Base-by-base conservation (phyloP, 2,329 filamentous ascomycete species). In the Nemania diffusa region DNA sequence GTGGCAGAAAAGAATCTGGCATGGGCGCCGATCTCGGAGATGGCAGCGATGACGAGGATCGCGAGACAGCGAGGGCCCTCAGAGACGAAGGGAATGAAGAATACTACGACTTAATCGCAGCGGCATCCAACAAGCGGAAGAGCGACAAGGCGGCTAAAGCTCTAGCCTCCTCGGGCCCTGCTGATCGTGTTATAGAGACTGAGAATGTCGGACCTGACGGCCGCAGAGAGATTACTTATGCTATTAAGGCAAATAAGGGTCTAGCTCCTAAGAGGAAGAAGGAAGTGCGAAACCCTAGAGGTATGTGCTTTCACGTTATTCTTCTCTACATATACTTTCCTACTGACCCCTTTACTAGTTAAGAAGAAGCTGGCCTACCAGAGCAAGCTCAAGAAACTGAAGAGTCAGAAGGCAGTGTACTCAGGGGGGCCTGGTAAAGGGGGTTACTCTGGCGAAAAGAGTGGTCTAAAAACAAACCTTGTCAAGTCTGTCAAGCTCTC, bases 281-380 rank as follows among this genome's bases (percentile, higher is more conserved):
- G 89, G 94, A 97, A 74, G 91, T 94, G 65, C 86, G 95, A 70
- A 99, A 99, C 82, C 94, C 96, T 40, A 87, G 96, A 79, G 95
- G 72, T 70, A 66, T 27, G 68, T 59, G 26, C 17, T 60, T 50
- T 57, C 34, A 20, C 15, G 1, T 57, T 46, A 20, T 55, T 44
- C 22, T 26, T 37, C 7, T 9, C 9, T 32, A 32, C 9, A 32
- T 32, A 13, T 57, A 15, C n/a, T 2, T 56, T n/a, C 27, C 27
- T 46, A 50, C 62, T 70, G 7, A 68, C 56, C 8, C 24, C 26
- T 27, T 3, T 3, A 65, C 63, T 15, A 70, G 68, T 70, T 5
- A 99, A 98, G 91, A 98, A 97, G 91, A 90, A 93, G 81, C 93
- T 93, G 89, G 94, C 93, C 88, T 99, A 89, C 79, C 94, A 97